These are phyloP conservation scores for Microcera coccophila DNA, from an alignment of 2,329 filamentous ascomycete genomes.

Conservation along the genomic window DNA sequence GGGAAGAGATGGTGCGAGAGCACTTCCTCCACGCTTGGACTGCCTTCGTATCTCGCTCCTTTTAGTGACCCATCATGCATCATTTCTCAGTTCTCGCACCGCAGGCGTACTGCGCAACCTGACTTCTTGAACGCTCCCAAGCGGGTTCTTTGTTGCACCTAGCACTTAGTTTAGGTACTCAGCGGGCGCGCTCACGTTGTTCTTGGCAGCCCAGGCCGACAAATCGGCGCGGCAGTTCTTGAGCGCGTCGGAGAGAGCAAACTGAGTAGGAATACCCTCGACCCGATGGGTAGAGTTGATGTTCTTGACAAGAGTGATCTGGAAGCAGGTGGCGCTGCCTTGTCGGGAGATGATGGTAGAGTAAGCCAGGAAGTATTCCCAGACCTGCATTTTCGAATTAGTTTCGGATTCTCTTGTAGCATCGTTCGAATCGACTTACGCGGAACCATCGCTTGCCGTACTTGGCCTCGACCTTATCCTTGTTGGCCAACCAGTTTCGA, in stretches of 20 bases:
- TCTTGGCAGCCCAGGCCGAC: constrained; percentile 34
- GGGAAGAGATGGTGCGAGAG: no score
- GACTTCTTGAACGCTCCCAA: no score
- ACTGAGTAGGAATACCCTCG: constrained; percentile 70
- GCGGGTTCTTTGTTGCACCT: no score
- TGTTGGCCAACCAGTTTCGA: constrained; percentile 94
- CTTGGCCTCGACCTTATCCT: constrained; percentile 88
- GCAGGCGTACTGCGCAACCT: no score
- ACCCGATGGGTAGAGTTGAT: constrained; percentile 84
- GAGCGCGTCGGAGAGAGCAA: constrained; percentile 62
- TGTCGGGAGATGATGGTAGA: constrained; percentile 83
- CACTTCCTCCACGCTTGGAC: no score
- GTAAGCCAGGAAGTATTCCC: constrained; percentile 88
- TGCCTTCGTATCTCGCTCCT: no score
- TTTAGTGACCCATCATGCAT: no score
- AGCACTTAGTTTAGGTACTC: constrained; percentile 26
- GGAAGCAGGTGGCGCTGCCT: constrained; percentile 81
- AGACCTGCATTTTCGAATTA: constrained; percentile 63
- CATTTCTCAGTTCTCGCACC: no score
- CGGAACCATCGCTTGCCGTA: constrained; percentile 95
- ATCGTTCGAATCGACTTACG: constrained; percentile 51
- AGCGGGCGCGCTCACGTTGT: constrained; percentile 33
- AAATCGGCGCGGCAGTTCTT: constrained; percentile 34
- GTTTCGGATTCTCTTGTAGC: neutral
- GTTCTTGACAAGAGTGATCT: constrained; percentile 88